Evolutionary conservation across 2,329 filamentous ascomycete species (phyloP).

Genomic region (Mariannaea sp.): DNA sequence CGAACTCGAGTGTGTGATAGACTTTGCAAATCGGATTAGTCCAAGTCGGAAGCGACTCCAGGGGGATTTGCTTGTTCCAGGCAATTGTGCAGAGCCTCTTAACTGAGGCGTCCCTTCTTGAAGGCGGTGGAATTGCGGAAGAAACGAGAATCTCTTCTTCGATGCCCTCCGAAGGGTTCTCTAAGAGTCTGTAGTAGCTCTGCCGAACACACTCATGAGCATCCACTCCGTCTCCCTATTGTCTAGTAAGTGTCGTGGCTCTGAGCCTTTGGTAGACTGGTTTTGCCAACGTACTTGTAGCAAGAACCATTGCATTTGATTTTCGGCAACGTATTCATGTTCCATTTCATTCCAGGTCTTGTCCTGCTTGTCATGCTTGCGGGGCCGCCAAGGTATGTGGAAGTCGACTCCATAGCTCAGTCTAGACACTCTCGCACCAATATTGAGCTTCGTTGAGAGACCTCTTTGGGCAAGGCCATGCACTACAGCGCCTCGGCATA

Average conservation of each 20-base stretch:
- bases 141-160: neutral
- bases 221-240: conserved; percentile 19
- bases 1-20: conserved; percentile 1
- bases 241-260: neutral
- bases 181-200: accelerated
- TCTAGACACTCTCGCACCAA: conserved; percentile 35
- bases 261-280: accelerated
- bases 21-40: conserved; percentile 20
- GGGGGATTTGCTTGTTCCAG: conserved; percentile 20
- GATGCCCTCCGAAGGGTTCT: accelerated
- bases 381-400: accelerated
- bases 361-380: conserved; percentile 11
- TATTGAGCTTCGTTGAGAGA: neutral
- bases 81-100: conserved; percentile 24
- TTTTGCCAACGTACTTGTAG: conserved; percentile 22
- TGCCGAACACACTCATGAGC: neutral
- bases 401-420: conserved; percentile 34
- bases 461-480: conserved; percentile 23
- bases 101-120: accelerated
- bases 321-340: neutral
- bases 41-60: conserved; percentile 13
- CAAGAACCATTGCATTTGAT: conserved; percentile 41
- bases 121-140: neutral
- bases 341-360: conserved; percentile 13
- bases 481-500: conserved; percentile 43